Conservation (phyloP, 2,329 filamentous ascomycete species). For the Pseudogymnoascus sp. region DNA sequence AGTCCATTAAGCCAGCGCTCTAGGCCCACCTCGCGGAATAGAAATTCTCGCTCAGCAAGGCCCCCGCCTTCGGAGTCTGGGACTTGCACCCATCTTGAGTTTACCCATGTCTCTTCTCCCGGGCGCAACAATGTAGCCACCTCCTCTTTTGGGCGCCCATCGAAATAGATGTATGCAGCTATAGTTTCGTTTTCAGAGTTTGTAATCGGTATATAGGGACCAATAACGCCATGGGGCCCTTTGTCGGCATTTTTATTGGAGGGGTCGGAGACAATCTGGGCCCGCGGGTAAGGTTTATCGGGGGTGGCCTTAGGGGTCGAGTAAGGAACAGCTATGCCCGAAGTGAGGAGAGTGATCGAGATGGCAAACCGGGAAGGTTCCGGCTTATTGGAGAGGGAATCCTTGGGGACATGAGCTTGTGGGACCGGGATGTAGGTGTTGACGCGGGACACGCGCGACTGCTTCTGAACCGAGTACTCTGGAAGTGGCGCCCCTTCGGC, state of each 20-base stretch:
- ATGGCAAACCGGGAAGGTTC: conserved; percentile 96
- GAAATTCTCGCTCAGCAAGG: conserved; percentile 88
- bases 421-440: conserved; percentile 96
- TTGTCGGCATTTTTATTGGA: conserved; percentile 46
- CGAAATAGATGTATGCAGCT: conserved; percentile 98
- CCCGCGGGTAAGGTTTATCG: conserved; percentile 70
- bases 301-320: conserved; percentile 75
- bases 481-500: conserved; percentile 70
- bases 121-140: conserved; percentile 87
- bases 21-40: conserved; percentile 93
- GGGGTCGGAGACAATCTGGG: conserved; percentile 70
- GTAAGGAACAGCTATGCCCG: conserved; percentile 83
- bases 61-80: conserved; percentile 86
- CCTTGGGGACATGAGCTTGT: conserved; percentile 64
- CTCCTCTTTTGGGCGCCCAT: conserved; percentile 90
- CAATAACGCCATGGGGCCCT: conserved; percentile 54
- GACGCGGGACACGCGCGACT: conserved; percentile 84
- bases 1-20: conserved; percentile 95
- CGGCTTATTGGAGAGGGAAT: conserved; percentile 61
- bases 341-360: conserved; percentile 89
- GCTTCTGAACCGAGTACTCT: conserved; percentile 91
- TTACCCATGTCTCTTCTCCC: conserved; percentile 98
- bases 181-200: conserved; percentile 93
- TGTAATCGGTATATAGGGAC: conserved; percentile 86
- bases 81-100: conserved; percentile 94